Base-by-base conservation (phyloP, 257 asterid genomes). In the Jacaranda copaia region DNA sequence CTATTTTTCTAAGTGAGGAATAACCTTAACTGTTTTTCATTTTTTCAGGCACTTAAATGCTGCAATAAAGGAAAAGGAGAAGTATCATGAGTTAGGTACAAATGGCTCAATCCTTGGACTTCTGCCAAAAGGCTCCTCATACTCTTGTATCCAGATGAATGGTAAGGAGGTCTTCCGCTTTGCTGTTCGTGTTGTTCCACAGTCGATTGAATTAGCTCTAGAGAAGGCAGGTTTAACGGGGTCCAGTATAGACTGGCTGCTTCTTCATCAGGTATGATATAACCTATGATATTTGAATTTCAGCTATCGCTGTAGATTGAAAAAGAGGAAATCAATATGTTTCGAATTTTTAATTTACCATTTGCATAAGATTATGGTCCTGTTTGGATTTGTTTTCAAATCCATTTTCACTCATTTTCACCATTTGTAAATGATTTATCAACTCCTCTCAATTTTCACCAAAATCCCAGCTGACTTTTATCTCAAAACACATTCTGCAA, bases 101-200 rank as follows among this genome's bases (percentile, higher is more conserved):
- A 93, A 93, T 72, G 98, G 97, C 65, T 91, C 97, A 15, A 81
- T 86, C 63, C 85, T 77, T 9, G 90, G 88, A 68, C 84, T 77
- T 72, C 84, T 93, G 35, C 92, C 97, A 39, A 89, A 85, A 81
- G 81, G 76, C 66, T 73, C 92, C 3, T 83, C 94, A 1, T 96
- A 87, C 80, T 96, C 99, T 4, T 89, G 90, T 82, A 86, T 96
- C 72, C 91, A 93, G 82, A 96, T 96, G 99, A 96, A 96, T n/a
- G 99, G 99, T 46, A 93, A 93, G 81, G 99, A 96, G 85, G 99
- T 96, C 57, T 96, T 96, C 65, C 96, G 98, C 2, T 96, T 96
- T 80, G 99, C 99, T 12, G 87, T 77, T 59, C 96, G 97, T 56
- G 97, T 73, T 49, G 99, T 96, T 80, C 99, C 99, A 18, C 94